Conservation (phyloP, 352 stramenopile species). For the Phytopythium boreale region DNA sequence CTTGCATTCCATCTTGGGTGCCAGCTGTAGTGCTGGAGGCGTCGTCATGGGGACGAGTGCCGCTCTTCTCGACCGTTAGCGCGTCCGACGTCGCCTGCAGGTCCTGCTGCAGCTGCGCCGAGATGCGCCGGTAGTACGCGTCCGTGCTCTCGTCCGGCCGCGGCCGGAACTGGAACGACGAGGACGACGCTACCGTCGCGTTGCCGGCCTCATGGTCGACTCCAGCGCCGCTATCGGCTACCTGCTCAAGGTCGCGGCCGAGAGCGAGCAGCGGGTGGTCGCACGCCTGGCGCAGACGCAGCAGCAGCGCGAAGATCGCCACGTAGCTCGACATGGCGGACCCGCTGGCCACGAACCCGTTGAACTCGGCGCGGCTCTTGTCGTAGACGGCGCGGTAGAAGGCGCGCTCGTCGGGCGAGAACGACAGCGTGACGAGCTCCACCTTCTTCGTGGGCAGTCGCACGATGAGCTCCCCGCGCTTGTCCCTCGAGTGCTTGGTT, state of each 20-base stretch:
- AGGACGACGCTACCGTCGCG: conserved; percentile 12
- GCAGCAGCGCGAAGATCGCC: conserved; percentile 85
- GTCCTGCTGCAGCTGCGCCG: conserved; percentile 45
- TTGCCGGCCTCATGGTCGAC: background rate
- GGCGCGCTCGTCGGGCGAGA: conserved; percentile 68
- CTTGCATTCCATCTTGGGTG: too few relatives aligned
- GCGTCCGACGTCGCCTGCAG: conserved; percentile 18
- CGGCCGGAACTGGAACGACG: conserved; percentile 35
- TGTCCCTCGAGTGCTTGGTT: conserved; percentile 79
- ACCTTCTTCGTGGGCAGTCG: conserved; percentile 71
- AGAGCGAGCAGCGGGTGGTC: conserved; percentile 88
- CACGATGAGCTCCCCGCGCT: conserved; percentile 59
- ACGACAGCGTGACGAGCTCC: conserved; percentile 61
- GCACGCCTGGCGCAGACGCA: conserved; percentile 88
- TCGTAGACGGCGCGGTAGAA: conserved; percentile 89
- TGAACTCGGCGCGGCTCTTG: conserved; percentile 86
- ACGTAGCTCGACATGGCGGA: conserved; percentile 79
- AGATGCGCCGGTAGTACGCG: conserved; percentile 62
- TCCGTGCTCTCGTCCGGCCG: conserved; percentile 48
- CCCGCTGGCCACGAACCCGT: conserved; percentile 81
- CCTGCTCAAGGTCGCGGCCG: conserved; percentile 56
- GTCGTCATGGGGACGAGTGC: background rate
- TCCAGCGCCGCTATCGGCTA: conserved; percentile 7
- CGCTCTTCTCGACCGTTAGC: background rate
- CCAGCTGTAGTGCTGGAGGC: too few relatives aligned